These are phyloP conservation scores for Phytophthora aleatoria DNA, from an alignment of 352 stramenopile species.

Conservation along the genomic window DNA sequence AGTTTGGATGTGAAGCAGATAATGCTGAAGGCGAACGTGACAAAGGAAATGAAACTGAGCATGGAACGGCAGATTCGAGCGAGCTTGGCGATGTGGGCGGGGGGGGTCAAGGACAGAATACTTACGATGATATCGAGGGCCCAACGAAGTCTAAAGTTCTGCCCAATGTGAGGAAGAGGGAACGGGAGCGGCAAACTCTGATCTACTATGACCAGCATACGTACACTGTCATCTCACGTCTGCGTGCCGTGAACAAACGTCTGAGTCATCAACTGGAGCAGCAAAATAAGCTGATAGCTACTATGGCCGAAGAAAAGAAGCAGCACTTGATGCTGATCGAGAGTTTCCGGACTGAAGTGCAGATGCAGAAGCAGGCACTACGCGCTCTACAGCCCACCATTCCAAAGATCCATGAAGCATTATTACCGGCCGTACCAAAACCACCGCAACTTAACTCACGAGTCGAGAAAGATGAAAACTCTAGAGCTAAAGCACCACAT, in stretches of 20 bases:
- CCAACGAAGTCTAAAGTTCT: background rate
- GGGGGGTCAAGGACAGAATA: background rate
- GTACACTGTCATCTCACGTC: conserved; percentile 53
- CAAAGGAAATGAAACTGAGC: conserved; percentile 3
- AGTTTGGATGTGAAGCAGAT: background rate
- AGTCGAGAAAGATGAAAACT: conserved; percentile 17
- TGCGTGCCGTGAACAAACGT: conserved; percentile 56
- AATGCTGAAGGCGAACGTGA: conserved; percentile 7
- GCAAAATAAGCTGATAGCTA: conserved; percentile 50
- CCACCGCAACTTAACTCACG: conserved; percentile 12
- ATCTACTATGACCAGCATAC: conserved; percentile 63
- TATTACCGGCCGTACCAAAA: conserved; percentile 18
- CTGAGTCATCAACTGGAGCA: conserved; percentile 52
- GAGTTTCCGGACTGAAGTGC: conserved; percentile 47
- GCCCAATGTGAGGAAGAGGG: conserved; percentile 10
- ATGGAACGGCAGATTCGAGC: background rate
- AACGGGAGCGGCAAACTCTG: conserved; percentile 23
- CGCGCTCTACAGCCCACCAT: conserved; percentile 25
- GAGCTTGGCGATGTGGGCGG: conserved; percentile 4
- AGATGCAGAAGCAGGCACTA: conserved; percentile 60
- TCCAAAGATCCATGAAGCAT: conserved; percentile 2
- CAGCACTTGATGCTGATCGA: conserved; percentile 45
- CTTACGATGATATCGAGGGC: background rate
- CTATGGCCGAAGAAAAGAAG: conserved; percentile 59
- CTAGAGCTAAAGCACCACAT: background rate